phyloP scores from a whole-genome alignment of 352 stramenopile species.

The Pythium graminicola region DNA sequence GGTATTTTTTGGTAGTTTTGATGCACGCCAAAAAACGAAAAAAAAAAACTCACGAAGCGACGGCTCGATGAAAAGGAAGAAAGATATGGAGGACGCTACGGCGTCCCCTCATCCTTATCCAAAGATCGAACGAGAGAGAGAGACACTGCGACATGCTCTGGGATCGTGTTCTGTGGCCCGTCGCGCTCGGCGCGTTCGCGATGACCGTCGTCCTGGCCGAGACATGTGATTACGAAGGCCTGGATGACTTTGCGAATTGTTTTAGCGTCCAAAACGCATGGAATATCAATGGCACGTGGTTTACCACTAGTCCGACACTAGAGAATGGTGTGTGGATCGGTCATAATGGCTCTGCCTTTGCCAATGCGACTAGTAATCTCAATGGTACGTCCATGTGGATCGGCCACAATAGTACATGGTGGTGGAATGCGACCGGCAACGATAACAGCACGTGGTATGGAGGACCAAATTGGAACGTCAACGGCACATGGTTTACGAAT shows the following conservation, averaged over 20 bases:
- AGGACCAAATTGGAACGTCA: background rate
- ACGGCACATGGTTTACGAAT: background rate
- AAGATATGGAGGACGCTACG: conserved; percentile 11
- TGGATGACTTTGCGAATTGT: conserved; percentile 8
- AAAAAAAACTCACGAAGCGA: conserved; percentile 4
- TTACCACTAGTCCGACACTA: background rate
- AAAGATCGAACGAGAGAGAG: background rate
- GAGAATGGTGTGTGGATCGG: no score
- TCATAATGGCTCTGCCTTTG: no score
- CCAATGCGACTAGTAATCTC: no score
- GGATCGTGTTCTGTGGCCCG: background rate
- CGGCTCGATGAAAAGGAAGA: conserved; percentile 6
- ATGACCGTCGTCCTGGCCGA: background rate
- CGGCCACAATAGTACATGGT: no score
- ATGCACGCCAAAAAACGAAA: conserved; percentile 1
- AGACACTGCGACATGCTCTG: background rate
- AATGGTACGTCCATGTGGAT: background rate
- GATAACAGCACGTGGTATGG: background rate
- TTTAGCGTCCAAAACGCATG: background rate
- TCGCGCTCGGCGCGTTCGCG: background rate
- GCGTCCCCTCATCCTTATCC: background rate
- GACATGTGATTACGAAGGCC: conserved; percentile 16
- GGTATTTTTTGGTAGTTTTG: conserved; percentile 20
- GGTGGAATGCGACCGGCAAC: background rate
- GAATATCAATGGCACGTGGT: background rate